Conservation (phyloP, 2,329 filamentous ascomycete genomes). For the Aspergillus pseudotamarii region DNA sequence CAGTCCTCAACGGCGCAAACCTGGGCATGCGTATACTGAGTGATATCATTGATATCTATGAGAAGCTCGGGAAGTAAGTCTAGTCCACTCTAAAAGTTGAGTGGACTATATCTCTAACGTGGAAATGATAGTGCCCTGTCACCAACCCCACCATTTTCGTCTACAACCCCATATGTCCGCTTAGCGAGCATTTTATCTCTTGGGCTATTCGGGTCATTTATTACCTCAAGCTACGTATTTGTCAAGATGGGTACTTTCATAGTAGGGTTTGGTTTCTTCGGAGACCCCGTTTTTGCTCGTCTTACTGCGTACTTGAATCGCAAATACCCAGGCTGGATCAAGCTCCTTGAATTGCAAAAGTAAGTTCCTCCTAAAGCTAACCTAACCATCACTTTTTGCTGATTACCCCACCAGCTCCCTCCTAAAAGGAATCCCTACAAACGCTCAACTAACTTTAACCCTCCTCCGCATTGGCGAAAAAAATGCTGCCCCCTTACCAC, state of each 20-base stretch:
- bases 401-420: conserved; percentile 55
- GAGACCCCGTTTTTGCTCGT: conserved; percentile 69
- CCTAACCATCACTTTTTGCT: background rate
- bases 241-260: conserved; percentile 68
- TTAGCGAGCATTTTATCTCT: conserved; percentile 59
- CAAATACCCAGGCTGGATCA: conserved; percentile 71
- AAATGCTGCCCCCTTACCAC: conserved; percentile 79
- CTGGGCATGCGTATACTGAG: conserved; percentile 70
- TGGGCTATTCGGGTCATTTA: conserved; percentile 55
- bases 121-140: conserved; percentile 54
- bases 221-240: conserved; percentile 63
- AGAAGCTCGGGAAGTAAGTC: conserved; percentile 62
- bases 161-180: conserved; percentile 55
- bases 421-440: conserved; percentile 80
- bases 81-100: background rate
- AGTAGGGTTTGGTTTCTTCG: conserved; percentile 75
- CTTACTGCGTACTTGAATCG: conserved; percentile 54
- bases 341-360: conserved; percentile 72
- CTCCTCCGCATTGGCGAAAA: conserved; percentile 79
- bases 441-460: conserved; percentile 81
- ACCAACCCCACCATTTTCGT: conserved; percentile 65
- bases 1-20: conserved; percentile 75
- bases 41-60: conserved; percentile 64
- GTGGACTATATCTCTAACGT: background rate
- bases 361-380: conserved; percentile 29